Evolutionary conservation across 2,329 filamentous ascomycete genomes (phyloP).

Genomic region (Albifimbria verrucaria): DNA sequence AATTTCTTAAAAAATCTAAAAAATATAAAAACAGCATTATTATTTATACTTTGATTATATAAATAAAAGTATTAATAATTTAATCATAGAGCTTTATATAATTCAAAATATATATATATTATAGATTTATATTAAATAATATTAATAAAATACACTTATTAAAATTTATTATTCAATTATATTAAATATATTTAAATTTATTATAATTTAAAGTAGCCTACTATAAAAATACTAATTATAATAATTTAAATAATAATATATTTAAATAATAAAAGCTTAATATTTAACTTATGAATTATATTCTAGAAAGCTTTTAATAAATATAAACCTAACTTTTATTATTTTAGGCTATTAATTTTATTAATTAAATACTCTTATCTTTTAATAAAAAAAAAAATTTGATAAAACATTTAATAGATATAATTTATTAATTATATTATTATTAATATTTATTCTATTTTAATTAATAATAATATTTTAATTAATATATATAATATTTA

Average conservation of each 20-base stretch:
- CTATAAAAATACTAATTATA: background rate
- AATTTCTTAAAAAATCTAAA: background rate
- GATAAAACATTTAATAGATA: background rate
- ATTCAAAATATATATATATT: background rate
- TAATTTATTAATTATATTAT: background rate
- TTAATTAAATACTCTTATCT: background rate
- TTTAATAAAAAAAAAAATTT: background rate
- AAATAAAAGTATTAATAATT: slow-evolving; percentile 1
- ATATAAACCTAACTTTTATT: slow-evolving; percentile 1
- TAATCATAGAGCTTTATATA: too few species aligned
- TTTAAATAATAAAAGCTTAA: background rate
- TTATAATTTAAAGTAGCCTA: slow-evolving; percentile 1
- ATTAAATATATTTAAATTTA: background rate
- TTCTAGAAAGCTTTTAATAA: background rate
- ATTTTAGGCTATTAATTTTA: slow-evolving; percentile 2
- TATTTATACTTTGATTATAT: slow-evolving; percentile 1
- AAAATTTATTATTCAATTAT: background rate
- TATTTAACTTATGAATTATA: background rate
- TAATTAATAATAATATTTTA: background rate
- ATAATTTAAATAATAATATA: background rate
- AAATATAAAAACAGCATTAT: background rate
- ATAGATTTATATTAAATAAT: background rate
- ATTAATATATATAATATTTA: background rate
- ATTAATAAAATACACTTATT: slow-evolving; percentile 1
- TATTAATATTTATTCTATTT: background rate